A percentile compares a stretch with the other conserved stretches of the same genome.
Evolutionary conservation across 2,329 filamentous ascomycete species (phyloP).

Genomic region (Curvularia hawaiiensis): DNA sequence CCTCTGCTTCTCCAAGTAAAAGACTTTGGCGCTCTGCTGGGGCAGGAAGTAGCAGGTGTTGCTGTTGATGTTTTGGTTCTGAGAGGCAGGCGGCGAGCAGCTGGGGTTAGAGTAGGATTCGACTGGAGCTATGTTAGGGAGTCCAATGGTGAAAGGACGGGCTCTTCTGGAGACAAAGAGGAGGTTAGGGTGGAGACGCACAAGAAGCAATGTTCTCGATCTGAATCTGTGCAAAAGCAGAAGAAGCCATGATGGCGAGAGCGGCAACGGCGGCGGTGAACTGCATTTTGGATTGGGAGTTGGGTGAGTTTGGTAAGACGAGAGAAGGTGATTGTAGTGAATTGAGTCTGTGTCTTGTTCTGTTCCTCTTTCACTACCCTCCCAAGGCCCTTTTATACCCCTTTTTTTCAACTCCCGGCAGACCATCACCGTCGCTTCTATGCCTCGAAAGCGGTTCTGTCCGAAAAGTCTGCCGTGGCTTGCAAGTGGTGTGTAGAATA

Average conservation of each 20-base stretch:
- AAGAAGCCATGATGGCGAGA: slow-evolving; percentile 9
- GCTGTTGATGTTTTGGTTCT: slow-evolving; percentile 13
- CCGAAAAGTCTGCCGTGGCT: neutral
- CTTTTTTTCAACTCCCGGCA: neutral
- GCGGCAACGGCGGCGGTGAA: slow-evolving; percentile 9
- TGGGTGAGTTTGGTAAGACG: neutral
- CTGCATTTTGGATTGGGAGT: slow-evolving; percentile 4
- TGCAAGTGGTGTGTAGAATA: slow-evolving; percentile 2
- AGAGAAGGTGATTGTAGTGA: neutral
- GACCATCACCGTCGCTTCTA: neutral
- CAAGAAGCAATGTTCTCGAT: slow-evolving; percentile 13
- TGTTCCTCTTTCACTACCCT: neutral
- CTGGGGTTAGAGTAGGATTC: slow-evolving; percentile 4
- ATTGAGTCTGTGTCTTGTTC: neutral
- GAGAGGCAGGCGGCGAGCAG: slow-evolving; percentile 1
- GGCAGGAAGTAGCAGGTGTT: slow-evolving; percentile 8
- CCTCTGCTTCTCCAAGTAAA: slow-evolving; percentile 10
- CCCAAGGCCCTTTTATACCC: slow-evolving; percentile 2
- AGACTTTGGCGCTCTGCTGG: slow-evolving; percentile 6
- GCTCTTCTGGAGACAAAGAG: neutral
- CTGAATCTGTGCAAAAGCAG: slow-evolving; percentile 6
- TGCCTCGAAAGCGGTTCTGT: neutral
- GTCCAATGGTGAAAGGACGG: neutral
- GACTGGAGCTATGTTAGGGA: neutral
- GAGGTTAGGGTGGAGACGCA: neutral